Conservation (phyloP, 2,329 filamentous ascomycete genomes). For the Penicillium psychrosexuale region DNA sequence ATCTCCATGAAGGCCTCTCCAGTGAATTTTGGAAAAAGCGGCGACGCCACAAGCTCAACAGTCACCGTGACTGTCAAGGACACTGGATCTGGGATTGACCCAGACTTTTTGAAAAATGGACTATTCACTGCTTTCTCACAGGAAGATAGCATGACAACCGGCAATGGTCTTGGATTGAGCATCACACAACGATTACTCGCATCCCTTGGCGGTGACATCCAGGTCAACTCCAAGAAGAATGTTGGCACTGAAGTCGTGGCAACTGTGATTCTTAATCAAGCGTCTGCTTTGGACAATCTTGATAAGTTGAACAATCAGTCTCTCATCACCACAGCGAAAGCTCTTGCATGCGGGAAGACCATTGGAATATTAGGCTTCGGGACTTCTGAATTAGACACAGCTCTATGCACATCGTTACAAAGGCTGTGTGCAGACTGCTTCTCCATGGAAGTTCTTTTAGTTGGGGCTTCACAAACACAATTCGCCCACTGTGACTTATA, state of each 20-base stretch:
- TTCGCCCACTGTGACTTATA: slow-evolving; percentile 22
- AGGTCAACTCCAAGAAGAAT: slow-evolving; percentile 24
- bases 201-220: slow-evolving; percentile 27
- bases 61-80: slow-evolving; percentile 28
- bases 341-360: slow-evolving; percentile 7
- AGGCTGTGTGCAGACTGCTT: slow-evolving; percentile 22
- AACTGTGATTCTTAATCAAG: slow-evolving; percentile 4
- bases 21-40: background rate
- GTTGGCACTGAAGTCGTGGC: slow-evolving; percentile 25
- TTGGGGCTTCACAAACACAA: background rate
- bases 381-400: slow-evolving; percentile 6
- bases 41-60: slow-evolving; percentile 2
- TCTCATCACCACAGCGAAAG: background rate
- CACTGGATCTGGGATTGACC: slow-evolving; percentile 31
- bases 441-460: slow-evolving; percentile 8
- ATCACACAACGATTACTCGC: slow-evolving; percentile 48
- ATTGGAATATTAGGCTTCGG: slow-evolving; percentile 22
- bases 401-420: slow-evolving; percentile 15
- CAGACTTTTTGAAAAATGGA: slow-evolving; percentile 23
- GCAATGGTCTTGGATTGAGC: slow-evolving; percentile 60
- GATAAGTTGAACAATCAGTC: background rate
- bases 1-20: slow-evolving; percentile 7
- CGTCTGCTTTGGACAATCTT: background rate
- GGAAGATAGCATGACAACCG: slow-evolving; percentile 54
- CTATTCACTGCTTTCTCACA: slow-evolving; percentile 59